Evolutionary conservation across 176 grass and related monocot genomes (phyloP).

Genomic region (Triticum dicoccoides): DNA sequence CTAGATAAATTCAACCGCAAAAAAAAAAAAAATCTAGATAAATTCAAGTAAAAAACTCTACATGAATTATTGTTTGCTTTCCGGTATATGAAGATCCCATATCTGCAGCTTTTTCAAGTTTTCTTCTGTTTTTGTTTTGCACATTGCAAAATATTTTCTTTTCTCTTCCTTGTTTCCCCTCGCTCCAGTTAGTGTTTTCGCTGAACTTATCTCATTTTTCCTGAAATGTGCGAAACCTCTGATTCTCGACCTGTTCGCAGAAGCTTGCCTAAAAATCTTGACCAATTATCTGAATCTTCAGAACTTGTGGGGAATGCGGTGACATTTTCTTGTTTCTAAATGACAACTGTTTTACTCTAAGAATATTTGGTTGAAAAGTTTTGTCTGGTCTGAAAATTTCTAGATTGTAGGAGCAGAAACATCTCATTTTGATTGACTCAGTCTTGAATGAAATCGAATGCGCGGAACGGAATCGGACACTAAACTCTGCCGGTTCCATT

Average conservation of each 20-base stretch:
- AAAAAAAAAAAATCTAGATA: no score
- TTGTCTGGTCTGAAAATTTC: neutral
- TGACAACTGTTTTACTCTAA: neutral
- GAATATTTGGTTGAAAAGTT: no score
- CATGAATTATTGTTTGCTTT: neutral
- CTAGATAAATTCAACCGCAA: no score
- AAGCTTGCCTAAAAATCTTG: neutral
- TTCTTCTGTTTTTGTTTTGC: neutral
- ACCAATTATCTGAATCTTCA: neutral
- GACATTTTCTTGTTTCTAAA: neutral
- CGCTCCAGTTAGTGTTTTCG: no score
- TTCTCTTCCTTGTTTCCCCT: neutral
- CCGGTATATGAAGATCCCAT: neutral
- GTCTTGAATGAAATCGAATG: neutral
- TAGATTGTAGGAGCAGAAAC: neutral
- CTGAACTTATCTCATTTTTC: neutral
- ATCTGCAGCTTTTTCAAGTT: neutral
- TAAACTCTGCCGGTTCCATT: neutral
- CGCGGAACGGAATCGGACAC: neutral
- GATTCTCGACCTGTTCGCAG: neutral
- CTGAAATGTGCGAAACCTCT: neutral
- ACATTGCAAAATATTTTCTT: neutral
- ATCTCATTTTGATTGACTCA: neutral
- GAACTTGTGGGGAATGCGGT: neutral
- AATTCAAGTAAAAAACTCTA: no score